phyloP scores from a whole-genome alignment of 129 eudicot species.

The Sambucus nigra region DNA sequence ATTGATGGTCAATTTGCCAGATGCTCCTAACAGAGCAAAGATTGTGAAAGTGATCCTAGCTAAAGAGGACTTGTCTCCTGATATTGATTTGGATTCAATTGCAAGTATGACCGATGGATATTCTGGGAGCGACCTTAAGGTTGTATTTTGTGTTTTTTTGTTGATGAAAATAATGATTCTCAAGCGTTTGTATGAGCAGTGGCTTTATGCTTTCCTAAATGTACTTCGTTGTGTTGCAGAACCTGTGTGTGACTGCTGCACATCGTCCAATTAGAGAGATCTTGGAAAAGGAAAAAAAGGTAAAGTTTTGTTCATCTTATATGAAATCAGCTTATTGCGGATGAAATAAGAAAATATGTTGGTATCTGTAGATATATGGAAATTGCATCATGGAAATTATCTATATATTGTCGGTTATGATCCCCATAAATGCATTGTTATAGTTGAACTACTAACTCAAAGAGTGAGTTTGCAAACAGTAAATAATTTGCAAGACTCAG shows the following conservation, averaged over 20 bases:
- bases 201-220: neutral
- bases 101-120: slow-evolving; percentile 96
- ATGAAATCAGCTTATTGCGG: neutral
- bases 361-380: neutral
- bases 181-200: too few species aligned
- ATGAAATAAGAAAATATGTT: neutral
- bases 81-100: slow-evolving; percentile 71
- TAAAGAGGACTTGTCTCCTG: slow-evolving; percentile 79
- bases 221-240: slow-evolving; percentile 32
- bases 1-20: slow-evolving; percentile 93
- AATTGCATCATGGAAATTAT: too few species aligned
- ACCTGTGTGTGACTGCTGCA: slow-evolving; percentile 92
- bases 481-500: too few species aligned
- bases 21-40: slow-evolving; percentile 88
- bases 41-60: slow-evolving; percentile 72
- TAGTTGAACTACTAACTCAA: too few species aligned
- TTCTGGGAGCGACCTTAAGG: slow-evolving; percentile 98
- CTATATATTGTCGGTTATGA: too few species aligned
- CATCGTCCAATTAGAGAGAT: slow-evolving; percentile 87
- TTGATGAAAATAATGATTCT: neutral
- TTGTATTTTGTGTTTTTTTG: neutral
- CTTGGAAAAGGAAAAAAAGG: slow-evolving; percentile 79
- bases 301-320: slow-evolving; percentile 6
- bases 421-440: too few species aligned
- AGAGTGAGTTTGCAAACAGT: too few species aligned